Evolutionary conservation across 805 yeast species (phyloP).

Genomic region (Ascoidea rubescens): DNA sequence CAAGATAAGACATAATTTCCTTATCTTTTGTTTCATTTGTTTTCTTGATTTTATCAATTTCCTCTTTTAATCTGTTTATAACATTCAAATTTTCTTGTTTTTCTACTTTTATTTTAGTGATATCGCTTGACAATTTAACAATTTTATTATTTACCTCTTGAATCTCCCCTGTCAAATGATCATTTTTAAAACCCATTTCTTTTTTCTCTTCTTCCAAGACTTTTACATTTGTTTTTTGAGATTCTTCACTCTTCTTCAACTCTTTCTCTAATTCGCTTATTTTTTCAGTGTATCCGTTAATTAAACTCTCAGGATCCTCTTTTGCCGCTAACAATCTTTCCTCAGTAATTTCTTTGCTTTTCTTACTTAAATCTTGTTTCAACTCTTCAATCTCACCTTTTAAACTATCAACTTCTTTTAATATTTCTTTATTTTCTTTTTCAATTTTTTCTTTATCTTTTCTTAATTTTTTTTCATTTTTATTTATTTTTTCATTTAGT

Average conservation of each 20-base stretch:
- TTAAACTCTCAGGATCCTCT: background rate
- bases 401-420: conserved; percentile 5
- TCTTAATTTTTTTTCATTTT: background rate
- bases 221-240: background rate
- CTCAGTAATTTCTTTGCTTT: background rate
- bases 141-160: background rate
- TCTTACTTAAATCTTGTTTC: conserved; percentile 12
- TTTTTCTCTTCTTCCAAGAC: conserved; percentile 13
- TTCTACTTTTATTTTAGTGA: background rate
- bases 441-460: background rate
- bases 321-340: background rate
- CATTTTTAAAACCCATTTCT: conserved; percentile 15
- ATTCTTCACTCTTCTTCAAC: conserved; percentile 1
- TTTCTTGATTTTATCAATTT: conserved; percentile 12
- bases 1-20: conserved; percentile 22
- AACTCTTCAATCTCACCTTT: conserved; percentile 16
- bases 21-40: conserved; percentile 10
- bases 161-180: conserved; percentile 9
- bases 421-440: background rate
- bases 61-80: conserved; percentile 10
- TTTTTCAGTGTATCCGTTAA: conserved; percentile 7
- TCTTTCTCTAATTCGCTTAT: conserved; percentile 15
- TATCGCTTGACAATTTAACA: no score
- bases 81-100: background rate
- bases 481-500: background rate